Percentiles rank a stretch among this genome's conserved stretches.
These are phyloP conservation scores for Glycine soja DNA, from an alignment of 306 rosid species.

Conservation along the genomic window DNA sequence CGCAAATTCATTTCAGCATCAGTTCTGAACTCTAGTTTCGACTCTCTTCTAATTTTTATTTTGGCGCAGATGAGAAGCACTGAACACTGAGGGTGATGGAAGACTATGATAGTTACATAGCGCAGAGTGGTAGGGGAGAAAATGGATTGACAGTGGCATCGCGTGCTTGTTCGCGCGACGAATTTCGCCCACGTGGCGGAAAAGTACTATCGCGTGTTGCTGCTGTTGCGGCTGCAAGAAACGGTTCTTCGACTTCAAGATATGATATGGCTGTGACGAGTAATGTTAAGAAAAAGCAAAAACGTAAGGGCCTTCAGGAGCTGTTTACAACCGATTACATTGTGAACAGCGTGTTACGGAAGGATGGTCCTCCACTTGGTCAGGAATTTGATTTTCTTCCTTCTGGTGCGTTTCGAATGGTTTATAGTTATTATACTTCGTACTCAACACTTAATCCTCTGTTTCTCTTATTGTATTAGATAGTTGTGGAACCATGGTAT, in stretches of 20 bases:
- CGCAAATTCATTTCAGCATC: conserved; percentile 18
- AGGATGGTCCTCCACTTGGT: conserved; percentile 75
- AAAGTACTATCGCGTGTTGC: conserved; percentile 39
- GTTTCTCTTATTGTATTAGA: neutral
- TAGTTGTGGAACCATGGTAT: neutral
- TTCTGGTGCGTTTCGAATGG: conserved; percentile 48
- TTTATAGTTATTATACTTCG: conserved; percentile 30
- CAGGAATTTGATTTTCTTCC: conserved; percentile 72
- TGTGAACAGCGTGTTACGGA: conserved; percentile 58
- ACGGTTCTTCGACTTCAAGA: conserved; percentile 45
- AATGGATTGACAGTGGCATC: conserved; percentile 42
- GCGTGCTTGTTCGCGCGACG: conserved; percentile 8
- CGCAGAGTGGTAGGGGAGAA: conserved; percentile 55
- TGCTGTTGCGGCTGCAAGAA: conserved; percentile 38
- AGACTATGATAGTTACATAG: conserved; percentile 43
- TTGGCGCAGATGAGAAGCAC: conserved; percentile 69
- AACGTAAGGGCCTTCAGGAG: conserved; percentile 50
- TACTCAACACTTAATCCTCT: neutral
- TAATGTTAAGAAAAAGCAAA: conserved; percentile 45
- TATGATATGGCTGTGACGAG: conserved; percentile 36
- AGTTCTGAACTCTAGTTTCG: conserved; percentile 4
- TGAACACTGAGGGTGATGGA: conserved; percentile 56
- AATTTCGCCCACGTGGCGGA: conserved; percentile 37
- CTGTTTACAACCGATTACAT: conserved; percentile 54
- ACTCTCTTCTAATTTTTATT: neutral